Base-by-base conservation (phyloP, 202 grass and related monocot genomes). In the Tripidium arundinaceum region DNA sequence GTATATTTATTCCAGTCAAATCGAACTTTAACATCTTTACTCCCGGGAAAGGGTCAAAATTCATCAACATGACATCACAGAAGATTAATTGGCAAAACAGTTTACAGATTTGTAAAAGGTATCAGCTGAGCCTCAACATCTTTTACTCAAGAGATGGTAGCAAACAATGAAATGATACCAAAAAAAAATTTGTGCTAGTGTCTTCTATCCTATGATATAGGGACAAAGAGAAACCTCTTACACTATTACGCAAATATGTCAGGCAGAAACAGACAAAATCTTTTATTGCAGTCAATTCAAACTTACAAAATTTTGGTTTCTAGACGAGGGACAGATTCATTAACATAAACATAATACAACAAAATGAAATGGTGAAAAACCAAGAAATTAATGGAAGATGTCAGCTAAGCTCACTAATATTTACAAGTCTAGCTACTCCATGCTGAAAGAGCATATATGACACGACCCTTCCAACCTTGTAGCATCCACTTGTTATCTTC, bases 381-480 rank as follows among this genome's bases (percentile, higher is more conserved):
- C 11, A 72, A 74, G 45, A 65, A 39, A 40, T 41, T 15, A 26
- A 57, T 22, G 11, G 15, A 72, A 77, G 29, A 70, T 9, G 61
- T 57, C n/a, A 58, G 37, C 16, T 47, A 9, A 49, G 61, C 25
- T 31, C 5, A 75, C 28, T 52, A 33, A 24, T 26, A 22, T 46
- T 16, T 58, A 79, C 10, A 81, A 14, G 22, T 57, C 63, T 62
- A 84, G 73, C 70, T 91, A 64, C 79, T 88, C 94, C 94, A 97
- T 33, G 89, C 70, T 3, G 94, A 90, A 7, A 88, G 33, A 11
- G 94, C 91, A 86, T 74, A 87, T 13, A 97, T 74, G 55, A 91
- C 25, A 24, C 86, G 85, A 12, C 94, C 94, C 84, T 97, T 97
- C 91, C 94, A 97, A 28, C 89, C 89, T 21, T 86, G 94, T 72